phyloP scores from a whole-genome alignment of 331 rosid genomes.

The Acacia pycnantha region DNA sequence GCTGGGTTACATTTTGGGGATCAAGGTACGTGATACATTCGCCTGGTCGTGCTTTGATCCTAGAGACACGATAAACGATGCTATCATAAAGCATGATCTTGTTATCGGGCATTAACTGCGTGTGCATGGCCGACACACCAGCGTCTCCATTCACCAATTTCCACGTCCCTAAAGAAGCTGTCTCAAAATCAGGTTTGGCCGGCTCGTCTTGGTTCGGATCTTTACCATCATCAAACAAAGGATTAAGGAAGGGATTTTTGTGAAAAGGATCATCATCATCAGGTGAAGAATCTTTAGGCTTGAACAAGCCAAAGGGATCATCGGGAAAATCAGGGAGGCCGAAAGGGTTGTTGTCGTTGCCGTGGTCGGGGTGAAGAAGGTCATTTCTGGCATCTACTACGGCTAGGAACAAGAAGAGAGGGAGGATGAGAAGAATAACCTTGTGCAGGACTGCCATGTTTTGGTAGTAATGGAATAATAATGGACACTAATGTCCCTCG shows the following conservation, averaged over 20 bases:
- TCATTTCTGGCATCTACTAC: constrained; percentile 15
- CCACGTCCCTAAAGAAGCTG: constrained; percentile 47
- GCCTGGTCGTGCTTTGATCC: constrained; percentile 35
- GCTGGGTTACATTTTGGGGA: too few relatives aligned
- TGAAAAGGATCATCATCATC: neutral
- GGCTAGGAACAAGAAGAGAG: constrained; percentile 30
- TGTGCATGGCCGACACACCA: constrained; percentile 81
- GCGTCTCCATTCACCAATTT: constrained; percentile 32
- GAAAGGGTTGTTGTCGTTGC: neutral
- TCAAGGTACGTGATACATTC: constrained; percentile 41
- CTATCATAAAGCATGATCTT: constrained; percentile 61
- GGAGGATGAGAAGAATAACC: constrained; percentile 28
- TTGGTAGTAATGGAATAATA: neutral
- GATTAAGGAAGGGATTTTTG: neutral
- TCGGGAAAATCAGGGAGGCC: neutral
- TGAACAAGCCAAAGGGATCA: neutral
- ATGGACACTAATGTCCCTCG: neutral
- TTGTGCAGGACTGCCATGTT: constrained; percentile 41
- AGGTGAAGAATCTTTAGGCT: neutral
- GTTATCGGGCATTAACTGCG: constrained; percentile 63
- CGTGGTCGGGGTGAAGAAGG: neutral
- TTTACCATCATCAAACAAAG: neutral
- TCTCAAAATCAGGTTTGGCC: constrained; percentile 22
- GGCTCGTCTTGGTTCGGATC: neutral
- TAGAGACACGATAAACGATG: constrained; percentile 41